A percentile compares a stretch with the other conserved stretches of the same genome.
Evolutionary conservation across 495 filamentous ascomycete genomes (phyloP).

Genomic region (Tuber magnatum): DNA sequence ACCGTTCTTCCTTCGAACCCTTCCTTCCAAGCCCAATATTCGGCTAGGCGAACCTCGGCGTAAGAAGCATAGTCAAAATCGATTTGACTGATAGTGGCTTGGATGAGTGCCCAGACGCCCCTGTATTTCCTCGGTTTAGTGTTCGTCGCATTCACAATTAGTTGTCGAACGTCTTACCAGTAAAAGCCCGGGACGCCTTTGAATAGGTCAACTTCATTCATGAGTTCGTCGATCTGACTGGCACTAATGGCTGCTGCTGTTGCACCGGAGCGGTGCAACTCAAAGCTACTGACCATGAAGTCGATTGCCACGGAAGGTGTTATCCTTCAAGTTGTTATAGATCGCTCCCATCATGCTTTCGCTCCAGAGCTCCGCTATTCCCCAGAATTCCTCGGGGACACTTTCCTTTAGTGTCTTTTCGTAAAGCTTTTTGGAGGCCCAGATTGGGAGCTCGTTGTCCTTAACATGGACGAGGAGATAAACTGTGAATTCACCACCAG

Average conservation of each 20-base stretch:
- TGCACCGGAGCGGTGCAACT: conserved; percentile 44
- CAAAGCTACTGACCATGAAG: conserved; percentile 71
- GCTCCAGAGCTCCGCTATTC: conserved; percentile 84
- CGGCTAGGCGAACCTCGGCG: conserved; percentile 75
- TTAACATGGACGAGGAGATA: conserved; percentile 69
- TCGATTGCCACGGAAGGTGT: conserved; percentile 50
- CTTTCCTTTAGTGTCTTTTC: conserved; percentile 54
- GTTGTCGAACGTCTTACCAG: conserved; percentile 46
- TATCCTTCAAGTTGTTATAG: conserved; percentile 72
- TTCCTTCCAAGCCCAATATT: conserved; percentile 93
- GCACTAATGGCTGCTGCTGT: conserved; percentile 50
- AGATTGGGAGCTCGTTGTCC: conserved; percentile 53
- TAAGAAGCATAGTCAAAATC: conserved; percentile 96
- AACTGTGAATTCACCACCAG: conserved; percentile 70
- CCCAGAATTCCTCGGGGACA: conserved; percentile 78
- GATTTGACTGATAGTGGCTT: conserved; percentile 88
- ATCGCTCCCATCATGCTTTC: conserved; percentile 82
- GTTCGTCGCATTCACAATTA: conserved; percentile 7
- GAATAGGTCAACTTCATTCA: conserved; percentile 75
- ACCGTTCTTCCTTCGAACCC: conserved; percentile 52
- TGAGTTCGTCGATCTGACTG: conserved; percentile 56
- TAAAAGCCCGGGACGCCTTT: conserved; percentile 85
- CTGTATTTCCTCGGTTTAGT: conserved; percentile 44
- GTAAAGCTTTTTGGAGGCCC: conserved; percentile 51
- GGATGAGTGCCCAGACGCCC: conserved; percentile 96